Conservation (phyloP, 2,329 filamentous ascomycete genomes). For the Gnomoniopsis smithogilvyi region DNA sequence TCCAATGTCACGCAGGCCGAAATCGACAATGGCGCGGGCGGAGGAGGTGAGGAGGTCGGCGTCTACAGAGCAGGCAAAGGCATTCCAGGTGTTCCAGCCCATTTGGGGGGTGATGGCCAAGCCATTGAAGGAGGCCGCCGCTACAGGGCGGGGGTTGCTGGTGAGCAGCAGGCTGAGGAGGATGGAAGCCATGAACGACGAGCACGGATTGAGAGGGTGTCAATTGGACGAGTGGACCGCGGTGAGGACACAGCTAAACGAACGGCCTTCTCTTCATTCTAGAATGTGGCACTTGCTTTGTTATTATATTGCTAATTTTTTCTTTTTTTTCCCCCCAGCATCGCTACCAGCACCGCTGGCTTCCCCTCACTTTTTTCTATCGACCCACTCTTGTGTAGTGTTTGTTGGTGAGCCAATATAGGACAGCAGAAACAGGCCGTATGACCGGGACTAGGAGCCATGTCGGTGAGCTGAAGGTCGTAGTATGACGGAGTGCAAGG, state of each 20-base stretch:
- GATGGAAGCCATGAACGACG: constrained; percentile 1
- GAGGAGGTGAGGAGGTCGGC: constrained; percentile 18
- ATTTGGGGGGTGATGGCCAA: constrained; percentile 17
- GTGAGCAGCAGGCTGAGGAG: constrained; percentile 8
- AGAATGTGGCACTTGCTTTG: too few relatives aligned
- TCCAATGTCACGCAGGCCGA: constrained; percentile 26
- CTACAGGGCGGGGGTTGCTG: not conserved
- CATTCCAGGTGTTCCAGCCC: constrained; percentile 23
- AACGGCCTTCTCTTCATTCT: too few relatives aligned
- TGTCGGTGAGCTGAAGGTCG: too few relatives aligned
- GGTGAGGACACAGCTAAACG: not conserved
- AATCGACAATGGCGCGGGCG: constrained; percentile 22
- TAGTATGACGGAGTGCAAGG: too few relatives aligned
- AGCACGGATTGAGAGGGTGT: not conserved
- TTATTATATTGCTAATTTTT: too few relatives aligned
- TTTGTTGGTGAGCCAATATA: too few relatives aligned
- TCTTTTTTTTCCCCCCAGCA: too few relatives aligned
- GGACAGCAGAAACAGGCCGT: too few relatives aligned
- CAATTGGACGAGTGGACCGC: not conserved
- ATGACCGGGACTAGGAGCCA: too few relatives aligned
- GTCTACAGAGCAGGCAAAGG: constrained; percentile 22
- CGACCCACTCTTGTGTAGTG: too few relatives aligned
- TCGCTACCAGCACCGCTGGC: too few relatives aligned
- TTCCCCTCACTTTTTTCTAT: too few relatives aligned
- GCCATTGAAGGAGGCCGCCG: constrained; percentile 12